phyloP scores from a whole-genome alignment of 495 filamentous ascomycete genomes.

The Penicillium robsamsonii region DNA sequence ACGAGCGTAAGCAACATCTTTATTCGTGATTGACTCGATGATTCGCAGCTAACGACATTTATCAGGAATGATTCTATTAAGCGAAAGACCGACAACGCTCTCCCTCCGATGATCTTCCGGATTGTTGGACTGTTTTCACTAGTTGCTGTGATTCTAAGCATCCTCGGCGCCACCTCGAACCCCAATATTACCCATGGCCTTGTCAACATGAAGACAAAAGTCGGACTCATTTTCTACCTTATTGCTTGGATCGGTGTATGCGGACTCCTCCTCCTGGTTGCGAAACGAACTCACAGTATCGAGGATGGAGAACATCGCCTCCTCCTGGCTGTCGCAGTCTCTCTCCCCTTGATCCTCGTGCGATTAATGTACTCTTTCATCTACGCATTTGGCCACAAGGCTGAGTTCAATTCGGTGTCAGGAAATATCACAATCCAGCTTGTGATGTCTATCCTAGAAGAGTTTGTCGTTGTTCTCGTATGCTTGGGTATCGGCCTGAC shows the following conservation, averaged over 20 bases:
- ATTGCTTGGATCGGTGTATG: conserved; percentile 19
- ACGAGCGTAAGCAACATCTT: conserved; percentile 20
- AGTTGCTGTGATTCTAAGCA: conserved; percentile 20
- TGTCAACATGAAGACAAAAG: conserved; percentile 13
- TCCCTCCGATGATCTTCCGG: conserved; percentile 29
- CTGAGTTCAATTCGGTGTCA: conserved; percentile 4
- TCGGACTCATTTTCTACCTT: conserved; percentile 21
- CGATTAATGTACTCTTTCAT: conserved; percentile 33
- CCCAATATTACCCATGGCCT: conserved; percentile 5
- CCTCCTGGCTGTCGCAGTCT: conserved; percentile 28
- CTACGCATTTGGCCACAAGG: conserved; percentile 21
- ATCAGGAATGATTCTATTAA: conserved; percentile 24
- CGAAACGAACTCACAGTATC: conserved; percentile 6
- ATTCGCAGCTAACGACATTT: not conserved
- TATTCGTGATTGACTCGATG: not conserved
- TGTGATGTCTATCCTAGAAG: conserved; percentile 14
- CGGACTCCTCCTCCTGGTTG: conserved; percentile 4
- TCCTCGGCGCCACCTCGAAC: conserved; percentile 16
- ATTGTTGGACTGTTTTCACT: conserved; percentile 16
- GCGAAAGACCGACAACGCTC: conserved; percentile 12
- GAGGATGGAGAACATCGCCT: conserved; percentile 30
- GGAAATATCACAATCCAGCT: conserved; percentile 14
- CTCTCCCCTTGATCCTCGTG: conserved; percentile 34
- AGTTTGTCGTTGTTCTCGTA: conserved; percentile 13
- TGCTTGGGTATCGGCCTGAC: conserved; percentile 30